Conservation (phyloP, 805 yeast genomes). For the Saturnispora saitoi region DNA sequence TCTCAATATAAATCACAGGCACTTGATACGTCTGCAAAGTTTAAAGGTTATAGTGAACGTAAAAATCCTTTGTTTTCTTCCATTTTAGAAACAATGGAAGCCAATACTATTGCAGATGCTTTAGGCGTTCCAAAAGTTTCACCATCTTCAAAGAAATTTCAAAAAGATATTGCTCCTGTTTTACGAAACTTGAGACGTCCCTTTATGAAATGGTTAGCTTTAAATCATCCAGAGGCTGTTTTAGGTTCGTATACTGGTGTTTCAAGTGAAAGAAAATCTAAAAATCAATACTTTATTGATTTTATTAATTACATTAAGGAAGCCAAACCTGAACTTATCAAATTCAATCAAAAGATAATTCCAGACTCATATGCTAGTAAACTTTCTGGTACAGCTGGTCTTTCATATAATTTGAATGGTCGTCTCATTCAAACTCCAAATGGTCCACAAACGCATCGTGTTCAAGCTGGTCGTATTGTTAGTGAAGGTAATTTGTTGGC, state of each 20-base stretch:
- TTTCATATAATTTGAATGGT: conserved; percentile 62
- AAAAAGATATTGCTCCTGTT: conserved; percentile 26
- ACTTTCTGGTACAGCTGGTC: conserved; percentile 63
- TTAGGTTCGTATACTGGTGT: conserved; percentile 25
- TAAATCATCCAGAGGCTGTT: conserved; percentile 36
- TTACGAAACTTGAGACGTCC: conserved; percentile 42
- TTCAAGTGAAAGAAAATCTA: conserved; percentile 22
- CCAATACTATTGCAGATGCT: conserved; percentile 22
- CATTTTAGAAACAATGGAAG: conserved; percentile 17
- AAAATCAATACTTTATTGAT: conserved; percentile 16
- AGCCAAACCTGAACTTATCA: conserved; percentile 13
- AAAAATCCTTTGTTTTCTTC: conserved; percentile 36
- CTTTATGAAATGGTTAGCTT: conserved; percentile 47
- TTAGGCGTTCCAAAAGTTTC: conserved; percentile 21
- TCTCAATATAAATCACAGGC: conserved; percentile 13
- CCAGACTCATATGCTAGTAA: conserved; percentile 18
- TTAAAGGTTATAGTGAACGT: background rate
- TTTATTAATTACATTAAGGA: conserved; percentile 34
- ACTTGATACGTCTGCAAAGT: background rate
- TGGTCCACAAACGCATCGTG: conserved; percentile 45
- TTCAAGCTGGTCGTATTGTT: conserved; percentile 63
- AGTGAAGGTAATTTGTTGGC: conserved; percentile 40
- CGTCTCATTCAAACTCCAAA: conserved; percentile 61
- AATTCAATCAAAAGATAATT: conserved; percentile 10
- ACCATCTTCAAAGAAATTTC: conserved; percentile 16